Base-by-base conservation (phyloP, 495 filamentous ascomycete genomes). In the Aspergillus campestris region DNA sequence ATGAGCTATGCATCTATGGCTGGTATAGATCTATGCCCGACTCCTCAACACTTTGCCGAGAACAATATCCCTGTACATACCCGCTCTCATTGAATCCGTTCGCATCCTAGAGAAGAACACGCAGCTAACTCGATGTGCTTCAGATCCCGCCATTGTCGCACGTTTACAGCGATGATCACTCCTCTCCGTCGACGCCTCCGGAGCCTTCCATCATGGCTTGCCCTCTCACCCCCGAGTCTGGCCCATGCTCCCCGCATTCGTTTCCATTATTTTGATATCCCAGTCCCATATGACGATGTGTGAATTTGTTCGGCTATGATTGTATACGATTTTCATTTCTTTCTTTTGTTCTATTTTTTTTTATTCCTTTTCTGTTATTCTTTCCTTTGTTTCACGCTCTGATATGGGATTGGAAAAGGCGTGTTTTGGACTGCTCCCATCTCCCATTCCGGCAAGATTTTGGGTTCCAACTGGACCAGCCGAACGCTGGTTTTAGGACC, bases 141-240 rank as follows among this genome's bases (percentile, higher is more conserved):
- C 74, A 94, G 87, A 91, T 89, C 68, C 89, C 89, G 67, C 79
- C 88, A 57, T 78, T 94, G 57, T 86, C 84, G 56, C 84, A 89
- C 55, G 82, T 82, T 55, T 84, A 89, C 51, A 82, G 84, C 12
- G 87, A 84, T 65, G 86, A 90, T 51, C 81, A 82, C 56, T 90
- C 87, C 32, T 60, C 61, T 24, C 59, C 60, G 30, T 68, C 66
- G 8, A 65, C 65, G 0, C 64, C 68, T 9, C 58, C 65, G 29
- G 65, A 65, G 39, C 55, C 59, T 6, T 57, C 61, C 14, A 58
- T 57, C 37, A 56, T 69, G 47, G 53, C 59, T n/a, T 64, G 60
- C 42, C 68, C 68, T 37, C 40, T 67, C 14, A 71, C 68, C 0
- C 68, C 66, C 11, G 58, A 71, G 43, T 66, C 64, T 3, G 59